Conservation (phyloP, 306 rosid species). For the Herpetospermum pedunculosum region DNA sequence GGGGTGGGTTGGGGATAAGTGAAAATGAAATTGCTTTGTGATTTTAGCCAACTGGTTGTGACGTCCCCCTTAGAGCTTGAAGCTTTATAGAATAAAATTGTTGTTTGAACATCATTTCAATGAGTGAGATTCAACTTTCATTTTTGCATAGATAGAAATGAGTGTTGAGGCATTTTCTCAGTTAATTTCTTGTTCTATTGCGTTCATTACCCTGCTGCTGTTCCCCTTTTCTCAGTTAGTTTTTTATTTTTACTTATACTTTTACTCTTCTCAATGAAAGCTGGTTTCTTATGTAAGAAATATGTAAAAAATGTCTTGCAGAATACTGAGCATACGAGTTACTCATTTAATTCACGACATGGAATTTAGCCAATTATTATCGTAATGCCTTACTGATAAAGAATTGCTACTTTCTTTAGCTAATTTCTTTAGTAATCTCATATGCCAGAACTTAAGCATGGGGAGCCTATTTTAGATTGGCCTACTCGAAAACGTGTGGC, state of each 20-base stretch:
- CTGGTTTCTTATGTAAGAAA: background rate
- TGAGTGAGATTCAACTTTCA: background rate
- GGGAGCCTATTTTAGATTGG: slow-evolving; percentile 74
- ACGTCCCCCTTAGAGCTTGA: background rate
- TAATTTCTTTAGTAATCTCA: background rate
- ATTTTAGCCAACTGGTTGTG: background rate
- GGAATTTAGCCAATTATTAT: background rate
- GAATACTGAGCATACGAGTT: background rate
- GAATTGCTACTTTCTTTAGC: background rate
- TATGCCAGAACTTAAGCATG: slow-evolving; percentile 72
- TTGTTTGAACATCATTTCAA: background rate
- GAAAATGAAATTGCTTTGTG: background rate
- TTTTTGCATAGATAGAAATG: background rate
- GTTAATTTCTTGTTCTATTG: background rate
- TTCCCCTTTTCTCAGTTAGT: background rate
- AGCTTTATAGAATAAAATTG: background rate
- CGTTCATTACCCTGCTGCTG: background rate
- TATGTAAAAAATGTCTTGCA: background rate
- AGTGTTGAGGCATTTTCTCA: background rate
- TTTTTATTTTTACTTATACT: background rate
- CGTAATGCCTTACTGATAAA: background rate
- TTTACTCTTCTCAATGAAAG: background rate
- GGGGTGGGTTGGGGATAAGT: background rate
- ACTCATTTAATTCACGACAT: background rate
- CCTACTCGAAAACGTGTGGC: slow-evolving; percentile 83